Conservation (phyloP, 108 stramenopile species). For the Skeletonema tropicum region DNA sequence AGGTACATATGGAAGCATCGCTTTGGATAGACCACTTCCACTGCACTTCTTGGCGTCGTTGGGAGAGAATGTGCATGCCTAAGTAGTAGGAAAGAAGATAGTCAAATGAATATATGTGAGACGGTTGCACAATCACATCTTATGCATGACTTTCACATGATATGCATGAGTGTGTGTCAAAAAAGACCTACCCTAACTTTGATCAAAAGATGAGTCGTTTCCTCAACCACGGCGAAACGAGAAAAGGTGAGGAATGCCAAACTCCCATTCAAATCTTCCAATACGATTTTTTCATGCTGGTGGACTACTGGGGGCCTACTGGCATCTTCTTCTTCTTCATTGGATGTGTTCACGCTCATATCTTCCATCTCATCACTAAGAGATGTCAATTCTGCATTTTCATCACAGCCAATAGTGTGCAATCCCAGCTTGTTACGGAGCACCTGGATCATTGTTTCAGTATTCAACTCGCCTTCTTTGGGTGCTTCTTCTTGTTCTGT, state of each 20-base stretch:
- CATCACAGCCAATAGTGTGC: too few species aligned
- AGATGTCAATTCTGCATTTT: too few species aligned
- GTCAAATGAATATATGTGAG: slow-evolving; percentile 1
- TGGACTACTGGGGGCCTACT: neutral
- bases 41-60: slow-evolving; percentile 60
- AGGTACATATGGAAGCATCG: slow-evolving; percentile 60
- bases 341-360: too few species aligned
- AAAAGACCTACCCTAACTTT: slow-evolving; percentile 48
- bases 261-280: neutral
- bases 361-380: too few species aligned
- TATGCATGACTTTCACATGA: too few species aligned
- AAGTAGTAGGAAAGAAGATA: slow-evolving; percentile 16
- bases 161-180: neutral
- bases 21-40: slow-evolving; percentile 49
- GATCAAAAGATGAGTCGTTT: slow-evolving; percentile 52
- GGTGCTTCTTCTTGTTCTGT: too few species aligned
- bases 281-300: neutral
- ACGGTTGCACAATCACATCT: neutral
- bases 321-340: too few species aligned
- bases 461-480: too few species aligned
- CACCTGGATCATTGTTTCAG: too few species aligned
- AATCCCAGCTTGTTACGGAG: too few species aligned
- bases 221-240: neutral
- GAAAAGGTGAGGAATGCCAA: neutral
- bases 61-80: slow-evolving; percentile 68